Conservation (phyloP, 371 early-diverging fungal genomes). For the Zopfochytrium polystomum region DNA sequence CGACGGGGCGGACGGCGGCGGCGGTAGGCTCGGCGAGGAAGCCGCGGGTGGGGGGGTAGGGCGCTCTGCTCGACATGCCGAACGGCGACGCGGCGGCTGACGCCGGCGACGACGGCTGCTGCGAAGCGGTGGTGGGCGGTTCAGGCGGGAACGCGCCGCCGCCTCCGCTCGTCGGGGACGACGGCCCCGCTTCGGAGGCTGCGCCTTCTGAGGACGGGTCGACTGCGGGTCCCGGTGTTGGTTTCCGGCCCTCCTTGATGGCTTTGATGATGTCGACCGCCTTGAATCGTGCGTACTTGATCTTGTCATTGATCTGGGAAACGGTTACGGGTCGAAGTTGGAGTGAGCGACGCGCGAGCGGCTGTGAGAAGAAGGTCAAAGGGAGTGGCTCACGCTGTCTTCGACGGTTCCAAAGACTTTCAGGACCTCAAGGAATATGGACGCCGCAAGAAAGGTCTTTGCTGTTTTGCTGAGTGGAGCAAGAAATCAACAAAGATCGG, state of each 20-base stretch:
- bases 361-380: neutral
- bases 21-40: too few relatives aligned
- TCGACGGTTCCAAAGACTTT: constrained; percentile 76
- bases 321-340: neutral
- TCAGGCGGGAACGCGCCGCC: too few relatives aligned
- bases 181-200: too few relatives aligned
- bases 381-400: constrained; percentile 47
- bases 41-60: too few relatives aligned
- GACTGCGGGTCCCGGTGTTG: constrained; percentile 46
- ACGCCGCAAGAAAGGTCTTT: constrained; percentile 79
- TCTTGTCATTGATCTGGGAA: constrained; percentile 76
- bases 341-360: neutral
- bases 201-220: too few relatives aligned
- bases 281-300: constrained; percentile 93
- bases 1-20: too few relatives aligned
- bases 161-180: too few relatives aligned
- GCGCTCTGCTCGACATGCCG: too few relatives aligned
- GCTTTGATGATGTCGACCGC: constrained; percentile 92
- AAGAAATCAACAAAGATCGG: neutral
- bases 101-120: too few relatives aligned
- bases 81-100: too few relatives aligned
- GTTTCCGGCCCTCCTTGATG: constrained; percentile 77
- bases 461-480: constrained; percentile 67
- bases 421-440: constrained; percentile 77
- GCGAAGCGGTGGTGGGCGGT: too few relatives aligned